Evolutionary conservation across 805 yeast genomes (phyloP).

Genomic region (Citeromyces matritensis): DNA sequence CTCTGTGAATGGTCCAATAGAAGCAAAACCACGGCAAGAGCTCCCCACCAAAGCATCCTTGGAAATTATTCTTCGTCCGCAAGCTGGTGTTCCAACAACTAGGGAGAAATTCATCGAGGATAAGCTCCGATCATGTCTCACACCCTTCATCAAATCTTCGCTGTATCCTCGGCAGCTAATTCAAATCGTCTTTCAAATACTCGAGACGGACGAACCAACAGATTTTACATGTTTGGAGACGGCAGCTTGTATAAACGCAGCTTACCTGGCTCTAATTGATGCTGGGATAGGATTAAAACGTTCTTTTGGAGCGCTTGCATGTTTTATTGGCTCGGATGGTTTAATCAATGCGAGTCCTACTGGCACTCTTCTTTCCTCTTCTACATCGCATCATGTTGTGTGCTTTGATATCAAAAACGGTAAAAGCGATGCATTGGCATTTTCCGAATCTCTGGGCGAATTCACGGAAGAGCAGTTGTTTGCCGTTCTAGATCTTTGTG

Average conservation of each 20-base stretch:
- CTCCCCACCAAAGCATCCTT: conserved; percentile 63
- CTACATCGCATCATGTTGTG: conserved; percentile 50
- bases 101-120: conserved; percentile 70
- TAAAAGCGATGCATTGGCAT: conserved; percentile 37
- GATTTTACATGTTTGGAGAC: conserved; percentile 31
- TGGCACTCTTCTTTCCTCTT: conserved; percentile 20
- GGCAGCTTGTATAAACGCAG: conserved; percentile 58
- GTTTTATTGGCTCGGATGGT: conserved; percentile 14
- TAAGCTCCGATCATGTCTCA: conserved; percentile 44
- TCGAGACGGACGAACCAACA: conserved; percentile 33
- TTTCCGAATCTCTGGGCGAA: conserved; percentile 58
- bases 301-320: conserved; percentile 47
- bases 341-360: conserved; percentile 28
- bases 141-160: conserved; percentile 41
- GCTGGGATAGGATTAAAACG: conserved; percentile 58
- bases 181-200: conserved; percentile 52
- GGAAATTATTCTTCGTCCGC: conserved; percentile 70
- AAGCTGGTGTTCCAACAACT: conserved; percentile 54
- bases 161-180: conserved; percentile 69
- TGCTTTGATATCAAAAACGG: conserved; percentile 42
- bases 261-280: conserved; percentile 62
- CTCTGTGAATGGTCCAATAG: conserved; percentile 86
- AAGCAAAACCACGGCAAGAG: conserved; percentile 72
- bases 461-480: conserved; percentile 45
- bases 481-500: conserved; percentile 34